Percentiles rank a stretch among this genome's conserved stretches.
Evolutionary conservation across 2,329 filamentous ascomycete genomes (phyloP).

Genomic region (Pseudopyricularia cyperi): DNA sequence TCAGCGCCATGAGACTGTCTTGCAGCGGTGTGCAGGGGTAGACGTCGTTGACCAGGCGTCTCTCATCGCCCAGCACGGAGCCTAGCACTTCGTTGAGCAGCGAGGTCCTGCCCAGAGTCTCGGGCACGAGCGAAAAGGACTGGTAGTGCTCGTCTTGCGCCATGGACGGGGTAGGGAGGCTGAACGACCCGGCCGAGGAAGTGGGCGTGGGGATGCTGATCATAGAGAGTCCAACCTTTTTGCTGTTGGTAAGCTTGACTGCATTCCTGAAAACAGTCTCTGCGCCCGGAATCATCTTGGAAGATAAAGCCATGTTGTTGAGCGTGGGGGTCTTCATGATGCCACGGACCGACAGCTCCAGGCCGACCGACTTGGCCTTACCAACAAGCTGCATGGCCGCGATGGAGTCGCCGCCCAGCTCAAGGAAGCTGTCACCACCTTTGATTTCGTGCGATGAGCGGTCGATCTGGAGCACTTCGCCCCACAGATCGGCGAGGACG

Average conservation of each 20-base stretch:
- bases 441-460: not conserved
- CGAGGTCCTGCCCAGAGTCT: not conserved
- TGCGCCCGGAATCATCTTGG: not conserved
- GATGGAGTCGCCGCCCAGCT: conserved; percentile 9
- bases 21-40: conserved; percentile 12
- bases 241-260: not conserved
- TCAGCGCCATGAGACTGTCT: conserved; percentile 9
- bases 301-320: conserved; percentile 4
- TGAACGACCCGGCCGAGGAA: not conserved
- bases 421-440: conserved; percentile 6
- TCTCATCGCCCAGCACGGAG: not conserved
- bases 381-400: conserved; percentile 8
- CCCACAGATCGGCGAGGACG: conserved; percentile 6
- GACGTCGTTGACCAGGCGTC: conserved; percentile 4
- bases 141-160: not conserved
- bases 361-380: conserved; percentile 1
- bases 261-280: not conserved
- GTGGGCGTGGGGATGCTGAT: not conserved
- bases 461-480: conserved; percentile 6
- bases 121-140: not conserved
- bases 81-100: not conserved
- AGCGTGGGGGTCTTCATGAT: conserved; percentile 2
- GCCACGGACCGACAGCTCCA: conserved; percentile 2
- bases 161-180: not conserved
- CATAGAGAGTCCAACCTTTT: not conserved